Percentiles rank a stretch among this genome's conserved stretches.
phyloP scores from a whole-genome alignment of 352 stramenopile genomes.

The Pythium chondricola region DNA sequence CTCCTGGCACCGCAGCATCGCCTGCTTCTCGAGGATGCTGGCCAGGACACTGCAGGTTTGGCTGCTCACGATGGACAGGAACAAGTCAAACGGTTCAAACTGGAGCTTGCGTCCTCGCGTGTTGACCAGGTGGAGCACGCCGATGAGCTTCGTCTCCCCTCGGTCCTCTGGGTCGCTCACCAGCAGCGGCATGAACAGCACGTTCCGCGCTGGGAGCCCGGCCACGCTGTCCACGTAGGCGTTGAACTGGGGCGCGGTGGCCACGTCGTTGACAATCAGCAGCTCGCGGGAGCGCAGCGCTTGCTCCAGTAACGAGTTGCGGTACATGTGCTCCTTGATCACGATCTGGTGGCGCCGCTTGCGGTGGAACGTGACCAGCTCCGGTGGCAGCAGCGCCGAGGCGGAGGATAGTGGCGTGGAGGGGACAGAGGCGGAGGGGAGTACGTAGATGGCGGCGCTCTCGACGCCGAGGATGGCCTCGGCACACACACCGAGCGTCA shows the following conservation, averaged over 20 bases:
- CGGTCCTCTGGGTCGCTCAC: constrained; percentile 35
- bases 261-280: constrained; percentile 62
- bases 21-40: constrained; percentile 66
- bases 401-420: constrained; percentile 11
- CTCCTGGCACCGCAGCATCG: constrained; percentile 54
- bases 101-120: constrained; percentile 48
- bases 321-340: constrained; percentile 43
- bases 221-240: constrained; percentile 64
- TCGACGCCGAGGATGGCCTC: constrained; percentile 75
- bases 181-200: constrained; percentile 58
- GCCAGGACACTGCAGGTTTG: constrained; percentile 60
- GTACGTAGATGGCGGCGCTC: constrained; percentile 54
- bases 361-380: constrained; percentile 68
- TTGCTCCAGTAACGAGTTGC: constrained; percentile 43
- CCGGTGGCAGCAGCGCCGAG: constrained; percentile 12
- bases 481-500: constrained; percentile 41
- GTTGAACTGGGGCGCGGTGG: constrained; percentile 34
- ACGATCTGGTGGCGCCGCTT: constrained; percentile 57
- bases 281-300: constrained; percentile 37
- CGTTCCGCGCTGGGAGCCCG: constrained; percentile 41
- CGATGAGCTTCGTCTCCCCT: constrained; percentile 33
- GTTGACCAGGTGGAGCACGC: constrained; percentile 65
- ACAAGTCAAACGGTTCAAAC: constrained; percentile 67
- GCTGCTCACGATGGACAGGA: constrained; percentile 69
- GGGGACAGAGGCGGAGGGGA: constrained; percentile 1